phyloP scores from a whole-genome alignment of 192 early-diverging fungal species.

The Pilaira anomala region DNA sequence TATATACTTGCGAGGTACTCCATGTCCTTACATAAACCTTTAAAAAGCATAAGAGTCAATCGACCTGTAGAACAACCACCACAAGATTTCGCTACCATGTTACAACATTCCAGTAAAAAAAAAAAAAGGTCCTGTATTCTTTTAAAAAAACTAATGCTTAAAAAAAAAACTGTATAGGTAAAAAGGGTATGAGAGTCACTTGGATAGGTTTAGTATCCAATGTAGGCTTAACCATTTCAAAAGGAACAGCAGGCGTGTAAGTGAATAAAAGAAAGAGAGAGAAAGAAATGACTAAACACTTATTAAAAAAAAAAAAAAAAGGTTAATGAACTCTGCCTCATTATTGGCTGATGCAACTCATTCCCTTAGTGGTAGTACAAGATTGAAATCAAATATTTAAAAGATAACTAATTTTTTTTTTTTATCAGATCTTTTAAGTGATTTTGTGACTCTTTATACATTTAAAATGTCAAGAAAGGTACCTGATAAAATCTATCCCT shows the following conservation, averaged over 20 bases:
- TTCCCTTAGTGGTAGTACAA: slow-evolving; percentile 58
- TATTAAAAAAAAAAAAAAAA: slow-evolving; percentile 11
- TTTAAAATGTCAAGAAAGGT: slow-evolving; percentile 63
- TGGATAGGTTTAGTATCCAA: slow-evolving; percentile 61
- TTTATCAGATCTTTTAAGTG: slow-evolving; percentile 56
- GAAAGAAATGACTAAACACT: not conserved
- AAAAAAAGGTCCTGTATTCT: not conserved
- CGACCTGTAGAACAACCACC: too few relatives aligned
- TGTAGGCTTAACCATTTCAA: slow-evolving; percentile 54
- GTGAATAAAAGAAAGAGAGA: not conserved
- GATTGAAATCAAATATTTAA: not conserved
- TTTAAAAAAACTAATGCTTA: not conserved
- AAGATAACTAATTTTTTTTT: not conserved
- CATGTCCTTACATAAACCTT: too few relatives aligned
- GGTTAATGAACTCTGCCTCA: slow-evolving; percentile 69
- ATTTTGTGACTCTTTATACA: slow-evolving; percentile 74
- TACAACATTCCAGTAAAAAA: slow-evolving; percentile 12
- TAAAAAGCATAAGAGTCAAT: too few relatives aligned
- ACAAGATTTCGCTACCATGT: slow-evolving; percentile 2
- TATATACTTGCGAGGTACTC: too few relatives aligned
- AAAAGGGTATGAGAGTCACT: slow-evolving; percentile 60
- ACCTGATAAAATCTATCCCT: slow-evolving; percentile 61
- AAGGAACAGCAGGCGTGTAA: slow-evolving; percentile 59
- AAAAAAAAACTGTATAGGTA: slow-evolving; percentile 21
- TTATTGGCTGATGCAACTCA: slow-evolving; percentile 79